Percentiles rank a stretch among this genome's conserved stretches.
phyloP scores from a whole-genome alignment of 179 eudicot genomes.

The Amaranthus tricolor region DNA sequence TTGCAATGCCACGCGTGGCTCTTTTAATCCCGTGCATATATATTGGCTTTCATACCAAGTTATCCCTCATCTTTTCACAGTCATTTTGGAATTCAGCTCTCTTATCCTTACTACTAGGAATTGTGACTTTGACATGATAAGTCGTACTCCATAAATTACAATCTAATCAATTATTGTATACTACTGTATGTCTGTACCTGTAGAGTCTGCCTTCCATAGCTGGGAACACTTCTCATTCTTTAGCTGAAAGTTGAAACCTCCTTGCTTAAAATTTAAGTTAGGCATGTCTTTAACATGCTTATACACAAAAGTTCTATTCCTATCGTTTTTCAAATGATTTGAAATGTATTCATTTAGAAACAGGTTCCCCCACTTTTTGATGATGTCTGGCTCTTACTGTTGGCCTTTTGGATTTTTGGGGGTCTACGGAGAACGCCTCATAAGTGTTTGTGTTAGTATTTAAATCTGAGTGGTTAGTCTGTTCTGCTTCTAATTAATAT shows the following conservation, averaged over 20 bases:
- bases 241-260: background rate
- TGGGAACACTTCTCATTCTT: background rate
- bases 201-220: background rate
- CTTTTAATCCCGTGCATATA: background rate
- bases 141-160: background rate
- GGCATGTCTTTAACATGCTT: background rate
- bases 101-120: no score
- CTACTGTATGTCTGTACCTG: background rate
- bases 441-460: background rate
- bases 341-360: background rate
- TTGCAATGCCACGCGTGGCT: background rate
- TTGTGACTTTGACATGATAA: no score
- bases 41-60: background rate
- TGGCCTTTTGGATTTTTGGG: background rate
- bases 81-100: no score
- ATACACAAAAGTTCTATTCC: background rate
- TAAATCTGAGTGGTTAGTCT: background rate
- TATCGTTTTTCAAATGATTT: background rate
- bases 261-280: background rate
- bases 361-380: background rate
- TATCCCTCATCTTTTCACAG: background rate
- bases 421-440: background rate
- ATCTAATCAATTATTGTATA: background rate
- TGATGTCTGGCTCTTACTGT: conserved; percentile 3
- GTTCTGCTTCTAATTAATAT: background rate